These are phyloP conservation scores for Arthrinium puccinioides DNA, from an alignment of 2,329 filamentous ascomycete species.

Conservation along the genomic window DNA sequence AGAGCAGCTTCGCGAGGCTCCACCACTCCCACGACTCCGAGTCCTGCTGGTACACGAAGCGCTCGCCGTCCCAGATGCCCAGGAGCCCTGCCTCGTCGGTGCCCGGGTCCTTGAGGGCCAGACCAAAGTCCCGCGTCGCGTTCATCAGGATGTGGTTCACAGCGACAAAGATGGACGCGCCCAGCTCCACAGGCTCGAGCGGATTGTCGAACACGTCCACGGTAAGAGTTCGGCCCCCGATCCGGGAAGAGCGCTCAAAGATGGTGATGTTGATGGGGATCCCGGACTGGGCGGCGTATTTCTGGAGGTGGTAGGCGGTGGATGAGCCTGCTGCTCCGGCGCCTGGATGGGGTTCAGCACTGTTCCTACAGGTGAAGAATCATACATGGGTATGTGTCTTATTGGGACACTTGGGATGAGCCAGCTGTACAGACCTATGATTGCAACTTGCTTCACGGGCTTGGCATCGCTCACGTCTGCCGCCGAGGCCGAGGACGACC, in stretches of 20 bases:
- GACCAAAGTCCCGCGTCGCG: constrained; percentile 63
- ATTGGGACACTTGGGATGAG: too few species aligned
- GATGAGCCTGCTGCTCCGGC: constrained; percentile 86
- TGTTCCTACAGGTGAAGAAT: too few species aligned
- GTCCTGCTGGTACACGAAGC: constrained; percentile 62
- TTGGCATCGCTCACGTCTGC: not conserved
- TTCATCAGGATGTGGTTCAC: constrained; percentile 77
- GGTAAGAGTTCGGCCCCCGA: constrained; percentile 84
- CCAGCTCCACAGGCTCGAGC: constrained; percentile 68
- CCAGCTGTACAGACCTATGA: constrained; percentile 39
- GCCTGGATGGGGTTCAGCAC: too few species aligned
- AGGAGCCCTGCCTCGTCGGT: constrained; percentile 48
- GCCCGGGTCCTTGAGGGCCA: constrained; percentile 44
- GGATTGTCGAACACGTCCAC: constrained; percentile 68
- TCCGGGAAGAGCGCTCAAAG: constrained; percentile 69
- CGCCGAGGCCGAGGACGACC: not conserved
- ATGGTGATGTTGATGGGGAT: constrained; percentile 72
- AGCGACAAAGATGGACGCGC: constrained; percentile 85
- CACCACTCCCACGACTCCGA: constrained; percentile 63
- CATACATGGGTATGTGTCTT: too few species aligned
- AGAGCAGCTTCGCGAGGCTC: constrained; percentile 71
- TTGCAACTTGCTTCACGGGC: constrained; percentile 11
- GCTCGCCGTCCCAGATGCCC: constrained; percentile 77
- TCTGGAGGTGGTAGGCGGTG: constrained; percentile 72
- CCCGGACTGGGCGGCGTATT: constrained; percentile 57